Percentiles rank a stretch among this genome's conserved stretches.
Conservation (phyloP, 1,284 basidiomycete genomes). For the Coniferiporia weirii region DNA sequence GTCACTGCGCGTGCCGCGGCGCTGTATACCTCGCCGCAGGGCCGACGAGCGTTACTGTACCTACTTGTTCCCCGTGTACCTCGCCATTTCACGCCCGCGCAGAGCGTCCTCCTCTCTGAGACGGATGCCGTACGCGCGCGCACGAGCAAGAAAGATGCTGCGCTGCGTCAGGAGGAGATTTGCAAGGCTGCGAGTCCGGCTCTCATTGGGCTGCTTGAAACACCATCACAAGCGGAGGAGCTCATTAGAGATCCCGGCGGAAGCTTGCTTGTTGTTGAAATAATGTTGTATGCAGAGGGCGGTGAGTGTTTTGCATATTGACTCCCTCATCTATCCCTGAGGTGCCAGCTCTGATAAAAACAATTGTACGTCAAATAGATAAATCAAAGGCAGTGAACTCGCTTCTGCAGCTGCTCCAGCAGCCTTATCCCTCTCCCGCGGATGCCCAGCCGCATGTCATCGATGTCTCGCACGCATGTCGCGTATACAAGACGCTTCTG, state of each 20-base stretch:
- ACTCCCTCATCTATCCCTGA: not conserved
- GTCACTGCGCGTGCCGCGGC: conserved; percentile 51
- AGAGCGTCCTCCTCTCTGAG: conserved; percentile 62
- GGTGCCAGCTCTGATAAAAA: not conserved
- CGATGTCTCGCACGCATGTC: conserved; percentile 73
- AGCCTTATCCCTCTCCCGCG: conserved; percentile 51
- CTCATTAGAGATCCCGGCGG: conserved; percentile 72
- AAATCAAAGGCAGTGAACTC: conserved; percentile 58
- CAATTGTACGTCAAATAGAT: conserved; percentile 39
- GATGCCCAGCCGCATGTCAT: conserved; percentile 54
- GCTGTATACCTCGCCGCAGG: conserved; percentile 53
- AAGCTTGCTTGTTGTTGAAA: conserved; percentile 69
- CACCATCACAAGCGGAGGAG: conserved; percentile 44
- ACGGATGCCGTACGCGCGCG: conserved; percentile 58
- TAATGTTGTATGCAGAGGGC: conserved; percentile 77
- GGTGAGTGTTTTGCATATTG: conserved; percentile 42
- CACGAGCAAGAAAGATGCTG: conserved; percentile 77
- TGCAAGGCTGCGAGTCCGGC: conserved; percentile 63
- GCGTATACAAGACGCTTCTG: conserved; percentile 80
- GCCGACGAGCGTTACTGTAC: conserved; percentile 76
- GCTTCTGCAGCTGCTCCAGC: conserved; percentile 51
- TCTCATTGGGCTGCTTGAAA: conserved; percentile 60
- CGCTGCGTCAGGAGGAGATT: conserved; percentile 61
- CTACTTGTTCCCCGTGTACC: conserved; percentile 73
- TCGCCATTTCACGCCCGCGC: conserved; percentile 79